Base-by-base conservation (phyloP, 345 rosid species). In the Lagerstroemia speciosa region DNA sequence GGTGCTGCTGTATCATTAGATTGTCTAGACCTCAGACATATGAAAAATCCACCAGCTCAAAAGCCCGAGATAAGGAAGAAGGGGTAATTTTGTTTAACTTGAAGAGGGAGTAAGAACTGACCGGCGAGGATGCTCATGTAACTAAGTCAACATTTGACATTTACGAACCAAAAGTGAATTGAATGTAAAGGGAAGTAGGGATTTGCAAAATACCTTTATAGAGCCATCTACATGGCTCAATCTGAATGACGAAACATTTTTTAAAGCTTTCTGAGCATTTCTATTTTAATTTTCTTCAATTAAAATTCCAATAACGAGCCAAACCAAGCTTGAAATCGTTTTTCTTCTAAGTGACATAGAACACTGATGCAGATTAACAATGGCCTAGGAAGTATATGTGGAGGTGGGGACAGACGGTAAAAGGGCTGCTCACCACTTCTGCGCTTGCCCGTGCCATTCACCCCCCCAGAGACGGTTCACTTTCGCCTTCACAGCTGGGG, bases 371-470 rank as follows among this genome's bases (percentile, higher is more conserved):
- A 33, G 62, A 38, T n/a, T 67, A 22, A 6, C 33, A n/a, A 50
- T 15, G 62, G 34, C 22, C 24, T 14, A 53, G 6, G 43, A 67
- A 24, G 43, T 46, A 38, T 50, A 20, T 19, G 20, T 14, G 62
- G 8, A 32, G 26, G 20, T 48, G 30, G 15, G 74, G 33, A 24
- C 22, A 61, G 36, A 29, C 19, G 16, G 75, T n/a, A 45, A 31
- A 66, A 50, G 52, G 33, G 65, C 45, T 19, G 74, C 76, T 19
- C 70, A 91, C 99, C 99, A 94, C 76, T 93, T 94, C 67, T 91
- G 96, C 1, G 99, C 99, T 72, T 93, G 96, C 40, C 98, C 98
- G 62, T 93, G 98, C 98, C 98, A 94, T 84, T 94, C 96, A 65
- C 99, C 99, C 22, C 97, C 93, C 99, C 99, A 94, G 2, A 94